Evolutionary conservation across 1,139 yeast genomes (phyloP), one percentile per base, ranked within the genome.

Genomic region (Geotrichum carabidarum): DNA sequence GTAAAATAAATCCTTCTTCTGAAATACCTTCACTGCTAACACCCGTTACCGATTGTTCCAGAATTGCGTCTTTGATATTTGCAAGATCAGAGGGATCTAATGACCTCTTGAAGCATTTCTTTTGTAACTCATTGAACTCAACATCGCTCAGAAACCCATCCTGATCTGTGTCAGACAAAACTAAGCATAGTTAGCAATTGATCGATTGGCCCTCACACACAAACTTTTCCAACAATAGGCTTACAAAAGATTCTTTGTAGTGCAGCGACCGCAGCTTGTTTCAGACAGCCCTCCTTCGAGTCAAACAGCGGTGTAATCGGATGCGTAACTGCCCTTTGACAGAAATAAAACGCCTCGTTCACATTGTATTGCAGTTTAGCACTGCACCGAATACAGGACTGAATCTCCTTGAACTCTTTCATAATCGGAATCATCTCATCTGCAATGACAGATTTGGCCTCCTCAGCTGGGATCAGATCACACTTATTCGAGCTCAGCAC

Each of bases 251-350:
- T 82, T 56, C 99, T 73, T 58, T 81, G 81, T 53, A 93, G 74
- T 0, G 98, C 98, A 1, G 78, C 76, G 0, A 82, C 75, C 0
- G 95, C 91, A 3, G 83, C 77, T 0, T 90, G 90, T 65, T 91
- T 93, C 61, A 93, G 71, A 51, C 76, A 79, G 0, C 94, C 93
- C 59, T 86, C 91, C 63, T 90, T 89, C n/a, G 96, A 83, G 68
- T 93, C 98, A 65, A 85, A 93, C 22, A 93, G 70, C 0, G 99
- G 99, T 0, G 97, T 83, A n/a, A 93, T 78, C 0, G 99, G 99
- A 67, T 87, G 91, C 0, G 93, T 85, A 0, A 91, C 88, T 0
- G 98, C 91, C 55, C 97, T 71, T 68, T 90, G 96, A 65, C 99
- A 93, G 31, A 93, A 72, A 68, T 93, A 93, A 64, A 91, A 90